Base-by-base conservation (phyloP, 441 rosid species). In the Mallotus japonicus region DNA sequence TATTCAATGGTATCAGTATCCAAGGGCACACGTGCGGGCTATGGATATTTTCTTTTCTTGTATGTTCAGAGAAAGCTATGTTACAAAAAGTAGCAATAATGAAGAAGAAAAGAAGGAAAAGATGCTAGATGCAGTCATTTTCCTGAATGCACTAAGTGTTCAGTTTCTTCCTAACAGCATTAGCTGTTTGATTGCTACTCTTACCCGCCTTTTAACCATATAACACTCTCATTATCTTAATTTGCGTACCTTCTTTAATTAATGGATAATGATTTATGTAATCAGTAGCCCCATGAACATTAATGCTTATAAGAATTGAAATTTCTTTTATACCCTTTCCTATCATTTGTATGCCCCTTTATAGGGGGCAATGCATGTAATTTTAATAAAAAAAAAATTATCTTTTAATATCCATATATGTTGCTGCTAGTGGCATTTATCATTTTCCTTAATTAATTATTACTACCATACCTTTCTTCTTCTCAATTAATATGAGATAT, bases 141-240 rank as follows among this genome's bases (percentile, higher is more conserved):
- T 81, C 83, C 54, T 53, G 65, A 71, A 68, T 53, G 70, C 76
- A 62, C 74, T 15, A 3, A 44, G 65, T 83, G 86, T 54, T 79
- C 65, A 61, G 72, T 67, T 82, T 73, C 78, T 77, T 79, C 80
- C 84, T 55, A 58, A 77, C 86, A 84, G 37, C 83, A 69, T 78
- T 77, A 72, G 82, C 67, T 81, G 85, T 81, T 78, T 66, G 90
- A 84, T 84, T 62, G 88, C 13, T 59, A 84, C 85, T 67, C 78
- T 60, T 73, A 75, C 74, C 82, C 46, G 78, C 78, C 68, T 75
- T 62, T 16, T 46, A 59, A 20, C 62, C 34, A 70, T 55, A 15
- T 37, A 73, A 55, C 44, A 55, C 20, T 24, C 57, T 20, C 32
- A 22, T 16, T 74, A 51, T 76, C 60, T 57, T 64, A 1, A 9